Percentiles rank a stretch among this genome's conserved stretches.
Conservation (phyloP, 1,284 basidiomycete species). For the Ceratobasidium sp. region DNA sequence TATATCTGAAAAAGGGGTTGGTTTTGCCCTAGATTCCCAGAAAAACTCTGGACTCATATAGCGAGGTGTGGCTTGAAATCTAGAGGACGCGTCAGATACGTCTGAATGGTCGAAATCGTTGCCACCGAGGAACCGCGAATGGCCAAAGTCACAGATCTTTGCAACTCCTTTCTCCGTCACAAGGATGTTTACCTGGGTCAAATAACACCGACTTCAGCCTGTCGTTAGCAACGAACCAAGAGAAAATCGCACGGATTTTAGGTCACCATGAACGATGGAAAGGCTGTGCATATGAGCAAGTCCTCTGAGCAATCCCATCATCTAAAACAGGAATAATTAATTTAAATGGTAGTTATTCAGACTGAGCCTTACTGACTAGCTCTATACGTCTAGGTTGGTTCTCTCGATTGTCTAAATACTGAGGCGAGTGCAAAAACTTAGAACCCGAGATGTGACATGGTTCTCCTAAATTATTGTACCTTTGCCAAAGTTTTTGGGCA, state of each 20-base stretch:
- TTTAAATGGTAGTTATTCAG: too few relatives aligned
- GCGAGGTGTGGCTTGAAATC: slow-evolving; percentile 27
- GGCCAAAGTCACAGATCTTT: slow-evolving; percentile 38
- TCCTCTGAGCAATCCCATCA: slow-evolving; percentile 10
- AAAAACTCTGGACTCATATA: slow-evolving; percentile 38
- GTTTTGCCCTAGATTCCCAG: not conserved
- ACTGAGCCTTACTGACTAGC: not conserved
- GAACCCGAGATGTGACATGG: too few relatives aligned
- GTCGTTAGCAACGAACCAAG: too few relatives aligned
- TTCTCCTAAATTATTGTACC: too few relatives aligned
- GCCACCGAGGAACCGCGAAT: slow-evolving; percentile 3
- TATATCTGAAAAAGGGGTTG: slow-evolving; percentile 18
- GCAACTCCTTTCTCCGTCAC: slow-evolving; percentile 1
- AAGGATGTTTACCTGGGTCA: slow-evolving; percentile 30
- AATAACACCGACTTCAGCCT: too few relatives aligned
- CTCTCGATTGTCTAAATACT: slow-evolving; percentile 7
- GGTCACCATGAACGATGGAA: slow-evolving; percentile 29
- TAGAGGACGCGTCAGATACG: slow-evolving; percentile 11
- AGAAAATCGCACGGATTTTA: slow-evolving; percentile 24
- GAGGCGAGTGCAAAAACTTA: too few relatives aligned
- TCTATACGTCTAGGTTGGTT: not conserved
- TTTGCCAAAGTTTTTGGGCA: not conserved
- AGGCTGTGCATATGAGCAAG: slow-evolving; percentile 19
- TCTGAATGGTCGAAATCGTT: too few relatives aligned
- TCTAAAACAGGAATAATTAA: not conserved